These are phyloP conservation scores for Microbotryum scabiosae DNA, from an alignment of 1,284 basidiomycete species.

Conservation along the genomic window DNA sequence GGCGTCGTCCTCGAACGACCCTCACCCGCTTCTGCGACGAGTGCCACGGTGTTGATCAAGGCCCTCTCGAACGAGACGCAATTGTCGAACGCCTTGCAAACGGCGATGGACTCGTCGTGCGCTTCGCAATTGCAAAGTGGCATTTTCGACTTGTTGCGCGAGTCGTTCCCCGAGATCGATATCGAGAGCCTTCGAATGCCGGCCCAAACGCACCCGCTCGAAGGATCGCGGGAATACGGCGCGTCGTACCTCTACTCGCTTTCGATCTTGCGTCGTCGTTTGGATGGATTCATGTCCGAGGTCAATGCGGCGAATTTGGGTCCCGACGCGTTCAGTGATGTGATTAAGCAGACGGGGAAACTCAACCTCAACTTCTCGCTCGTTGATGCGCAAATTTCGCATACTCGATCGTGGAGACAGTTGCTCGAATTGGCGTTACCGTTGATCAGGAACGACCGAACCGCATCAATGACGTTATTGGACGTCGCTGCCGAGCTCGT, in stretches of 20 bases:
- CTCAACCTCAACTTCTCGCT: constrained; percentile 79
- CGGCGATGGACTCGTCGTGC: constrained; percentile 58
- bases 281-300: constrained; percentile 41
- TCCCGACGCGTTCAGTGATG: constrained; percentile 30
- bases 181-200: constrained; percentile 50
- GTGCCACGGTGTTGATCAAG: constrained; percentile 42
- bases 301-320: neutral
- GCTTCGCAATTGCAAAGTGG: constrained; percentile 59
- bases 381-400: constrained; percentile 63
- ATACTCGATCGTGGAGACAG: constrained; percentile 69
- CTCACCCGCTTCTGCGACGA: constrained; percentile 49
- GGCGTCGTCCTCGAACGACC: constrained; percentile 46
- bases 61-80: constrained; percentile 54
- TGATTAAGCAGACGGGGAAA: constrained; percentile 45
- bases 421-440: constrained; percentile 59
- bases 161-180: constrained; percentile 38
- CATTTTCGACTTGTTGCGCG: constrained; percentile 38
- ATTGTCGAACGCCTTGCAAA: constrained; percentile 51
- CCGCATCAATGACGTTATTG: constrained; percentile 53
- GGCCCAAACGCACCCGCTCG: constrained; percentile 44
- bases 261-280: constrained; percentile 32
- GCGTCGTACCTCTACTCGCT: constrained; percentile 62
- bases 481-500: constrained; percentile 52
- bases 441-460: constrained; percentile 53
- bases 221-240: constrained; percentile 64